A percentile compares a stretch with the other conserved stretches of the same genome.
These are phyloP conservation scores for Rhinocladiella mackenziei DNA, from an alignment of 2,329 filamentous ascomycete species.

Conservation along the genomic window DNA sequence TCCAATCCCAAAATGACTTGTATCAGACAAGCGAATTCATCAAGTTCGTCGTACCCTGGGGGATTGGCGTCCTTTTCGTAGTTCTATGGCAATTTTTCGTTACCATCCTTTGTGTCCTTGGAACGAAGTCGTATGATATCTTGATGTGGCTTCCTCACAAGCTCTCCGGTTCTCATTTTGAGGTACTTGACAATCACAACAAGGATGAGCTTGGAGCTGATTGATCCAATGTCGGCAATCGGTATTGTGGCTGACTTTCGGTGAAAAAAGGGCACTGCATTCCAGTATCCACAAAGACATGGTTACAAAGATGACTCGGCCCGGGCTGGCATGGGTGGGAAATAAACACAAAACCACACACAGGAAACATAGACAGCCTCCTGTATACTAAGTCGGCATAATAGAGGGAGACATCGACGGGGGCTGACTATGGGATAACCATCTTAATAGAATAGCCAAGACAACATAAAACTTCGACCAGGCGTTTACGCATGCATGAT, in stretches of 20 bases:
- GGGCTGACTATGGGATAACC: too few relatives aligned
- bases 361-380: too few relatives aligned
- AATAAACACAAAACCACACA: too few relatives aligned
- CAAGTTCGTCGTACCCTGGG: slow-evolving; percentile 63
- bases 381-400: too few relatives aligned
- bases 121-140: slow-evolving; percentile 41
- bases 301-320: too few relatives aligned
- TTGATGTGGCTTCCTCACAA: slow-evolving; percentile 13
- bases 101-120: slow-evolving; percentile 61
- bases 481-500: too few relatives aligned
- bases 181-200: slow-evolving; percentile 6
- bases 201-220: slow-evolving; percentile 4
- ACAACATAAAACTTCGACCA: too few relatives aligned
- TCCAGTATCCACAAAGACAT: background rate
- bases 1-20: slow-evolving; percentile 71
- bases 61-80: slow-evolving; percentile 54
- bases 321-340: too few relatives aligned
- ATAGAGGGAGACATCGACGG: too few relatives aligned
- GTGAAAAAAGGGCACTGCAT: background rate
- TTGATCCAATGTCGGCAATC: background rate
- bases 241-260: too few relatives aligned
- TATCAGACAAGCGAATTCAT: slow-evolving; percentile 75
- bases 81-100: slow-evolving; percentile 62
- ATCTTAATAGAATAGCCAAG: too few relatives aligned
- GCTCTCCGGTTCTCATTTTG: slow-evolving; percentile 1